Evolutionary conservation across 179 eudicot species (phyloP).

Genomic region (Silene noctiflora): DNA sequence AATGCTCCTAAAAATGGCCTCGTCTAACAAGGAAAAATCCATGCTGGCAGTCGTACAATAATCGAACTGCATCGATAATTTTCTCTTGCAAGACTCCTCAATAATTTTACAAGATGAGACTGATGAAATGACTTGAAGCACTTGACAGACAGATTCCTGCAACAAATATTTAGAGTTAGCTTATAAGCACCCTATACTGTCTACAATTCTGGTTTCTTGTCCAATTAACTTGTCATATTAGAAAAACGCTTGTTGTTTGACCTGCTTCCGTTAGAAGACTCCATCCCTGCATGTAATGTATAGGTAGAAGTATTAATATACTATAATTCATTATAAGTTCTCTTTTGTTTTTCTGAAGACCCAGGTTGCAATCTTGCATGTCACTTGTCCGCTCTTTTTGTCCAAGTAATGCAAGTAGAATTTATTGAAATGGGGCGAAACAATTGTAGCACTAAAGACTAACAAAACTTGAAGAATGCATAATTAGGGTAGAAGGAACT

Average conservation of each 20-base stretch:
- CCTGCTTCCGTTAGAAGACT: conserved; percentile 79
- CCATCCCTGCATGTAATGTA: conserved; percentile 97
- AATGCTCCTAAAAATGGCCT: conserved; percentile 45
- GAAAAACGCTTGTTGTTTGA: conserved; percentile 70
- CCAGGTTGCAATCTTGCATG: conserved; percentile 49
- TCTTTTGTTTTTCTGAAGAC: conserved; percentile 52
- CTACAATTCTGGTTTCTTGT: conserved; percentile 66
- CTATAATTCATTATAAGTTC: conserved; percentile 45
- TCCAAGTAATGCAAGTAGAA: conserved; percentile 34
- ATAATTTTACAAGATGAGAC: conserved; percentile 78
- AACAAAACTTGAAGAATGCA: neutral
- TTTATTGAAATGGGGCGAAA: conserved; percentile 27
- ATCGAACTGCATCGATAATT: conserved; percentile 81
- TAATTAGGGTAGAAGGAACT: conserved; percentile 32
- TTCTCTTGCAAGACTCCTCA: conserved; percentile 86
- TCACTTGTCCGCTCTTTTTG: conserved; percentile 56
- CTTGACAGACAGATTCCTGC: conserved; percentile 89
- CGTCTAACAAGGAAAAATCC: conserved; percentile 57
- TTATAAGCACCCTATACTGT: conserved; percentile 43
- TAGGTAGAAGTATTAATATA: conserved; percentile 71
- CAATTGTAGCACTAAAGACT: conserved; percentile 13
- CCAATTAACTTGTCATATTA: conserved; percentile 77
- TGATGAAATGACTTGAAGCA: conserved; percentile 78
- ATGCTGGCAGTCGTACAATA: conserved; percentile 59
- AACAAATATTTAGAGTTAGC: conserved; percentile 67